phyloP scores from a whole-genome alignment of 345 rosid species.

The Acer negundo region DNA sequence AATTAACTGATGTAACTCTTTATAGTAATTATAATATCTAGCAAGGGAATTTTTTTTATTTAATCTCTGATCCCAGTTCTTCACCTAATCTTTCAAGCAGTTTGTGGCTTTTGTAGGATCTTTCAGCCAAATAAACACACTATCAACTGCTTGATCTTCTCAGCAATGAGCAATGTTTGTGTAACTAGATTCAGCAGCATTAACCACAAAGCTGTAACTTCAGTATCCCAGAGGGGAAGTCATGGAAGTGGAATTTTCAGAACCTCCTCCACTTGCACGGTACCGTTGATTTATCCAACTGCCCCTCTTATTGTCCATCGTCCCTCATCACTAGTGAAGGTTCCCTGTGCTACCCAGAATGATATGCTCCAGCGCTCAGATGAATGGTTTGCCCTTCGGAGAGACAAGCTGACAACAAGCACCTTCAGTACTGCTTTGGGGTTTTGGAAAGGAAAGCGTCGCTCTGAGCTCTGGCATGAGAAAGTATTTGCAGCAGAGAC shows the following conservation, averaged over 20 bases:
- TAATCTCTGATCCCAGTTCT: conserved; percentile 1
- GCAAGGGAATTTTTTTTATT: background rate
- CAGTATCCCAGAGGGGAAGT: conserved; percentile 23
- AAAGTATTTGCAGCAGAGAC: conserved; percentile 61
- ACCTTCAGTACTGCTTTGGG: conserved; percentile 95
- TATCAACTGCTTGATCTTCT: conserved; percentile 27
- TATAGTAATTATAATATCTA: background rate
- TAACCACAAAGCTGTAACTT: conserved; percentile 23
- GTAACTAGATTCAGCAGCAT: conserved; percentile 32
- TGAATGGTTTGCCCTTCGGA: conserved; percentile 89
- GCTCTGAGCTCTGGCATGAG: conserved; percentile 88
- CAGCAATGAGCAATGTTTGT: conserved; percentile 47
- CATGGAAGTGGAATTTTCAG: conserved; percentile 26
- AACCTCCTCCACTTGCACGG: conserved; percentile 32
- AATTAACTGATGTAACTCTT: background rate
- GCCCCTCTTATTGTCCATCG: conserved; percentile 32
- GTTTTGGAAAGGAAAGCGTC: conserved; percentile 83
- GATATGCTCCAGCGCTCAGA: conserved; percentile 83
- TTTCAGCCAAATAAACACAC: conserved; percentile 30
- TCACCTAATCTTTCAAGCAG: conserved; percentile 20
- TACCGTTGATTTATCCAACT: conserved; percentile 30
- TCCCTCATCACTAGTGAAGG: conserved; percentile 44
- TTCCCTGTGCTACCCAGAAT: conserved; percentile 44
- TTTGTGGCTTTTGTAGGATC: conserved; percentile 29
- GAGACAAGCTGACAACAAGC: conserved; percentile 84